A percentile compares a stretch with the other conserved stretches of the same genome.
These are phyloP conservation scores for Akanthomyces muscarius DNA, from an alignment of 2,329 filamentous ascomycete genomes.

Conservation along the genomic window DNA sequence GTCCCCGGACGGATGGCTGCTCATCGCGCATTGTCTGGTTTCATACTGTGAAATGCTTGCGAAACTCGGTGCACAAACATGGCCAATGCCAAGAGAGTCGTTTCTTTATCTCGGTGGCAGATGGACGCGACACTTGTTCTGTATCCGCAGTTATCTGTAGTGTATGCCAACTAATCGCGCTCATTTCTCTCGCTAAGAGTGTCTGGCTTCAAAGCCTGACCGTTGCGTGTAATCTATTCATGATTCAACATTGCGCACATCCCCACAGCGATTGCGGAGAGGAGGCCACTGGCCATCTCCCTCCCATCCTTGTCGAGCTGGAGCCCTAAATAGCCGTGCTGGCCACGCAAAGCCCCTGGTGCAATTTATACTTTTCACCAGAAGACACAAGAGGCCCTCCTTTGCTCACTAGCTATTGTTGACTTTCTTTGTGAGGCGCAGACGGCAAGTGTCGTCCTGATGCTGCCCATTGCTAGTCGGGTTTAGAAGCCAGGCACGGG, in stretches of 20 bases:
- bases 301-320: slow-evolving; percentile 10
- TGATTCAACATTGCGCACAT: background rate
- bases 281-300: slow-evolving; percentile 12
- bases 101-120: background rate
- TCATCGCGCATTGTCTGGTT: background rate
- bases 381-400: background rate
- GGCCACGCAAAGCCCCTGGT: background rate
- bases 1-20: background rate
- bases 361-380: slow-evolving; percentile 7
- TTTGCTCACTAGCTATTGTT: background rate
- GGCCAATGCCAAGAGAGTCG: background rate
- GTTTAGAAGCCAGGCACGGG: background rate
- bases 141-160: no score
- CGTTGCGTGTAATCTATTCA: background rate
- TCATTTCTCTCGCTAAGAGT: background rate
- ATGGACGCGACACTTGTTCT: background rate
- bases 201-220: no score
- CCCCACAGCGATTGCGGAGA: slow-evolving; percentile 14
- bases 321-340: slow-evolving; percentile 5
- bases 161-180: background rate
- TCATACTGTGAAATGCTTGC: background rate
- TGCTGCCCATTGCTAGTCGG: background rate
- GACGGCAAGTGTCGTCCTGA: background rate
- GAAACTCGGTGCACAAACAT: background rate
- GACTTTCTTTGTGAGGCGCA: background rate